Evolutionary conservation across 768 basidiomycete genomes (phyloP).

Genomic region (Russula abietina): DNA sequence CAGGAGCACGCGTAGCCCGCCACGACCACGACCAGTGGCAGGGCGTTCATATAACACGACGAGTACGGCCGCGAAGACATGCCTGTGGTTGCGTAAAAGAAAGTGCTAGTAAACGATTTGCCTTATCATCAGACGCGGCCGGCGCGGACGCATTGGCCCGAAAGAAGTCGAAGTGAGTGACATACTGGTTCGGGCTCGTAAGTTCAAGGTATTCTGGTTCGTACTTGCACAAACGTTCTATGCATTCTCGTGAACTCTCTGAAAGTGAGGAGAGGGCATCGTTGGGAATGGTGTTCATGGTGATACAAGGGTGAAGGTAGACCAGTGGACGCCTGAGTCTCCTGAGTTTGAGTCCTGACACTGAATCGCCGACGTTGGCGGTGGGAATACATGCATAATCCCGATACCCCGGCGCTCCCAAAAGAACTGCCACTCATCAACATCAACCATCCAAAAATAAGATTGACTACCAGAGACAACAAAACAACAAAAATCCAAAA

Average conservation of each 20-base stretch:
- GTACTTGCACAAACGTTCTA: slow-evolving; percentile 17
- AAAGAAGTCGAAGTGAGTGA: background rate
- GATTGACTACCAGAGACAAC: background rate
- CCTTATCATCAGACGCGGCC: too few species aligned
- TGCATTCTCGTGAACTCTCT: slow-evolving; percentile 10
- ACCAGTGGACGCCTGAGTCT: too few species aligned
- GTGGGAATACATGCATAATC: too few species aligned
- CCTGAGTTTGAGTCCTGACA: background rate
- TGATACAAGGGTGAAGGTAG: background rate
- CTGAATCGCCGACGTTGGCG: background rate
- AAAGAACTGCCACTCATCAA: background rate
- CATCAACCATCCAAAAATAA: background rate
- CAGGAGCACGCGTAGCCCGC: slow-evolving; percentile 65
- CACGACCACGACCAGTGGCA: slow-evolving; percentile 41
- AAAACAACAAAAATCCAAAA: too few species aligned
- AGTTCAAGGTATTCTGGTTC: background rate
- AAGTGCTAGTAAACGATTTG: too few species aligned
- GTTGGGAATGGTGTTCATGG: background rate
- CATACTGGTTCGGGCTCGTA: slow-evolving; percentile 8
- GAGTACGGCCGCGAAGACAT: slow-evolving; percentile 61
- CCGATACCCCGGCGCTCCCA: too few species aligned
- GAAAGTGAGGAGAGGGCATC: slow-evolving; percentile 9
- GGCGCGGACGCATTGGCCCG: background rate
- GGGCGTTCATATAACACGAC: slow-evolving; percentile 66
- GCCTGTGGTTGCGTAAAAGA: background rate